A percentile compares a stretch with the other conserved stretches of the same genome.
Conservation (phyloP, 805 yeast species). For the Starmera amethionina region DNA sequence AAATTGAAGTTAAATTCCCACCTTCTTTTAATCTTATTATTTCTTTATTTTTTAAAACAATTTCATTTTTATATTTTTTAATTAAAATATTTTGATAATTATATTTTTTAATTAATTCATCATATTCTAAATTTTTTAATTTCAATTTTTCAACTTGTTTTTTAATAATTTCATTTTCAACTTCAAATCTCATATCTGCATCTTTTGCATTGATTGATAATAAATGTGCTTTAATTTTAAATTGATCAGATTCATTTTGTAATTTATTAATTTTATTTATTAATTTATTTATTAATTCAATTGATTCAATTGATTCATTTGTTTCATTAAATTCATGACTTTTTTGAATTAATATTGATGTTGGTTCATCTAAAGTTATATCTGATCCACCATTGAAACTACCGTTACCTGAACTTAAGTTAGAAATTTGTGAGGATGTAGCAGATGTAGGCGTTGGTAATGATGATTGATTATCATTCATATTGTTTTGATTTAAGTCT, state of each 20-base stretch:
- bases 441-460: no score
- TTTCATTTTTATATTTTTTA: constrained; percentile 32
- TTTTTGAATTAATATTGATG: no score
- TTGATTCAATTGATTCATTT: constrained; percentile 3
- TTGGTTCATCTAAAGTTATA: no score
- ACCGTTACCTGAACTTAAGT: no score
- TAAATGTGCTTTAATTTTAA: constrained; percentile 28
- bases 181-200: constrained; percentile 35
- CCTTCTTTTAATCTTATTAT: constrained; percentile 27
- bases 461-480: no score
- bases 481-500: no score
- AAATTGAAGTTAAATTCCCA: constrained; percentile 4
- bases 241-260: constrained; percentile 21
- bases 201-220: constrained; percentile 33
- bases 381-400: no score
- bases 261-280: constrained; percentile 15
- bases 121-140: constrained; percentile 19
- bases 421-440: no score
- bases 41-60: constrained; percentile 34
- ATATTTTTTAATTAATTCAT: constrained; percentile 26
- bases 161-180: constrained; percentile 33
- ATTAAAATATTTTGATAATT: constrained; percentile 32
- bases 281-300: constrained; percentile 11
- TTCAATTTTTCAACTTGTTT: constrained; percentile 36
- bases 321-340: neutral